phyloP scores from a whole-genome alignment of 352 stramenopile species.

The Phytophthora constricta region DNA sequence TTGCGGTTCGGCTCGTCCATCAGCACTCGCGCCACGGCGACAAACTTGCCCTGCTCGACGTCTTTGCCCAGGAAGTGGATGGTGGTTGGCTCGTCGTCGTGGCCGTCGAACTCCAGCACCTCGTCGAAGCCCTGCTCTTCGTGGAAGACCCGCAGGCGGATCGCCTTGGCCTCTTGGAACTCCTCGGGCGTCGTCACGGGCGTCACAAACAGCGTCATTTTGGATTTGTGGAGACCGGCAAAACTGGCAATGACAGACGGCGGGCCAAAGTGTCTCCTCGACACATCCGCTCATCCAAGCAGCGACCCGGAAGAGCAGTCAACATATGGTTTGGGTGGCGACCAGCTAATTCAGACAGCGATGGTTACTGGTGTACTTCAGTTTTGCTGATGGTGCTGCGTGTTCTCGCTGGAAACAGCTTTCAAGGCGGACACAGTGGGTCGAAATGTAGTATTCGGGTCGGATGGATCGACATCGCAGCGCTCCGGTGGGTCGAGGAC shows the following conservation, averaged over 20 bases:
- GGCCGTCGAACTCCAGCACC: conserved; percentile 47
- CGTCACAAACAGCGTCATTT: conserved; percentile 49
- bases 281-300: conserved; percentile 18
- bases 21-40: conserved; percentile 55
- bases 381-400: neutral
- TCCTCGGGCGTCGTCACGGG: conserved; percentile 47
- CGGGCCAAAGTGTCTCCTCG: neutral
- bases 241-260: conserved; percentile 16
- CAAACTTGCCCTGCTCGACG: conserved; percentile 54
- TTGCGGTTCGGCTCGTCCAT: conserved; percentile 38
- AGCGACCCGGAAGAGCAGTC: conserved; percentile 9
- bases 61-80: conserved; percentile 66
- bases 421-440: neutral
- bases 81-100: conserved; percentile 53
- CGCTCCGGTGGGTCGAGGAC: too few species aligned
- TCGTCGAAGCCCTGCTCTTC: conserved; percentile 54
- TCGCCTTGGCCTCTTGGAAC: conserved; percentile 45
- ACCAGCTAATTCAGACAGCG: neutral
- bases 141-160: conserved; percentile 63
- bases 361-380: too few species aligned
- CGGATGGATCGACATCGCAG: too few species aligned
- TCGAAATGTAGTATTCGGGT: too few species aligned
- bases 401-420: neutral
- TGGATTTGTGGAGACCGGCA: neutral
- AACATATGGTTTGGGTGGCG: neutral